phyloP scores from a whole-genome alignment of 23 red algal species.

The Gracilaria domingensis region DNA sequence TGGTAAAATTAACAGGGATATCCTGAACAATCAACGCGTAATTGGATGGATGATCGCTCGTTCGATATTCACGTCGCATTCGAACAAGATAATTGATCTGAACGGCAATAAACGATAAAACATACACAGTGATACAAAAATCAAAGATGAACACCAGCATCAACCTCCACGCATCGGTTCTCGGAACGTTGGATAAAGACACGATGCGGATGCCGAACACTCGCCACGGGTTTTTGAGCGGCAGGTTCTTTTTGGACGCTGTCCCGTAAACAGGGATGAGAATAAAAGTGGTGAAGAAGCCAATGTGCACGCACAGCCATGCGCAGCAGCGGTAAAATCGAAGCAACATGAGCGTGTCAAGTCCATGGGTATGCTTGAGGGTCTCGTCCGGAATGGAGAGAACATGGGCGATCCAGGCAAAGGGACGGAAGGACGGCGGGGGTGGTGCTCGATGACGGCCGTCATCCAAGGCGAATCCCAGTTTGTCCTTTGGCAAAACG shows the following conservation, averaged over 20 bases:
- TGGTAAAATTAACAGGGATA: slow-evolving; percentile 7
- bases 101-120: slow-evolving; percentile 4
- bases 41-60: slow-evolving; percentile 59
- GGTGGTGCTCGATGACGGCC: slow-evolving; percentile 28
- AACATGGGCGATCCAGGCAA: slow-evolving; percentile 45
- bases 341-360: slow-evolving; percentile 51
- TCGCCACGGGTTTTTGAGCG: slow-evolving; percentile 22
- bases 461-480: slow-evolving; percentile 24
- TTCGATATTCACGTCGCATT: slow-evolving; percentile 59
- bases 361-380: slow-evolving; percentile 56
- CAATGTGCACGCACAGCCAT: slow-evolving; percentile 10
- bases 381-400: slow-evolving; percentile 29
- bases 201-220: slow-evolving; percentile 51
- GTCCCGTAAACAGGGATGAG: slow-evolving; percentile 61
- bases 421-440: slow-evolving; percentile 33
- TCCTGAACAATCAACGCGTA: slow-evolving; percentile 64
- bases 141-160: slow-evolving; percentile 36
- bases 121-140: slow-evolving; percentile 23
- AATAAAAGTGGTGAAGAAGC: slow-evolving; percentile 25
- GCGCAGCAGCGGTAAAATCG: slow-evolving; percentile 24
- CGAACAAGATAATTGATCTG: slow-evolving; percentile 24
- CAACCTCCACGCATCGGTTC: slow-evolving; percentile 54
- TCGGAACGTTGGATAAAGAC: slow-evolving; percentile 41
- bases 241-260: slow-evolving; percentile 65
- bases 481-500: slow-evolving; percentile 11